Evolutionary conservation across 2,329 filamentous ascomycete genomes (phyloP), one percentile per base, ranked within the genome.

Genomic region (Colletotrichum sp.): DNA sequence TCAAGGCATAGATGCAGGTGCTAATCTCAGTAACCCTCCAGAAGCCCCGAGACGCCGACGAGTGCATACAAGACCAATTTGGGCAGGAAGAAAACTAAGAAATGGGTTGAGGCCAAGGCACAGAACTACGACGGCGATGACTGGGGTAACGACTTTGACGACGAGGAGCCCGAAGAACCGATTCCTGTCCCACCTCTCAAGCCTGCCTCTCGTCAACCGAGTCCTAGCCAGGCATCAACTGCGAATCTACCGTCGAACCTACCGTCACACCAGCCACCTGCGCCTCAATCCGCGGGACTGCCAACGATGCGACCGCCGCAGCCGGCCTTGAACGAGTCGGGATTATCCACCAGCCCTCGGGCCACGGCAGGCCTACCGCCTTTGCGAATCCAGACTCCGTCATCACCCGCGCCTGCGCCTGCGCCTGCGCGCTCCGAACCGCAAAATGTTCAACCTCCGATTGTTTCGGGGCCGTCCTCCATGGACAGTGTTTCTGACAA

Each of bases 81-180:
- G 64, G 96, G 95, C 85, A 93, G 96, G 76, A 91, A 92, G 71
- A 98, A 98, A 86, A 98, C 96, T 71, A 94, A 93, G 85, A 98
- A 98, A 90, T 98, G 96, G 96, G 94, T 96, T 48, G 94, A 98
- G 81, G 96, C 96, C 43, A 96, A 96, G 84, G 89, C 92, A 74
- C 93, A 94, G 79, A 94, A 92, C 81, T 98, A 98, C 81, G 96
- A 96, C 80, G 96, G 96, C 77, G 96, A 97, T 80, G 96, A 98
- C 81, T 98, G 96, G 96, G 96, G 95, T 43, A 94, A 89, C 71
- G 92, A 93, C 43, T 90, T 89, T 48, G 43, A 48, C 5, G 86
- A 92, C 69, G 89, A 91, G 55, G 89, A 90, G 43, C 80, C 82
- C 9, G 85, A 87, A 56, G 83, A 85, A 38, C 84, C 85, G 30